Evolutionary conservation across 2,329 filamentous ascomycete genomes (phyloP).

Genomic region (Fusarium newnesense): DNA sequence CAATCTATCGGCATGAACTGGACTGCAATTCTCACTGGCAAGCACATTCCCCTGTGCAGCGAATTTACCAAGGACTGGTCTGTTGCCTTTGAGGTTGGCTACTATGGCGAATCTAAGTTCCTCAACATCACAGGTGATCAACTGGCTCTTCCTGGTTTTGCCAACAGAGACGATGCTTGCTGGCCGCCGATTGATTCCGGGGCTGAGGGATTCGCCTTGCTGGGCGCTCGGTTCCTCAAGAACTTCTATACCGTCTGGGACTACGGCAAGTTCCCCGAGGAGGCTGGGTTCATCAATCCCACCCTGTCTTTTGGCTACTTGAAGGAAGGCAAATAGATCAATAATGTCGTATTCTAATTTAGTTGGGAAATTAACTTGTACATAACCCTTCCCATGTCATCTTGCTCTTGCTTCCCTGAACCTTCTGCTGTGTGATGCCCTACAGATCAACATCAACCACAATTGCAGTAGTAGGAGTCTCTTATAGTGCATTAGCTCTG

Average conservation of each 20-base stretch:
- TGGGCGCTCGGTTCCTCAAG: constrained; percentile 45
- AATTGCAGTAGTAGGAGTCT: neutral
- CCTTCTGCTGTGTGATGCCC: fast-evolving
- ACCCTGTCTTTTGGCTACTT: constrained; percentile 39
- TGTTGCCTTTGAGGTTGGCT: constrained; percentile 44
- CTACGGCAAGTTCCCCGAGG: constrained; percentile 37
- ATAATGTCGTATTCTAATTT: fast-evolving
- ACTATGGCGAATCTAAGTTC: constrained; percentile 31
- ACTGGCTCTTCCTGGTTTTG: constrained; percentile 48
- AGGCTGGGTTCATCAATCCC: constrained; percentile 1
- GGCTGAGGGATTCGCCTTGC: constrained; percentile 41
- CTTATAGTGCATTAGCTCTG: neutral
- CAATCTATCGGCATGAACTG: constrained; percentile 50
- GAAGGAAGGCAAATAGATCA: constrained; percentile 18
- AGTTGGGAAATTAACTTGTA: neutral
- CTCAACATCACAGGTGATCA: constrained; percentile 48
- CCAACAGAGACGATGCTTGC: constrained; percentile 48
- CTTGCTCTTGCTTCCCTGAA: neutral
- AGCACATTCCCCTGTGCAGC: constrained; percentile 47
- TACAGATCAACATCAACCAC: neutral
- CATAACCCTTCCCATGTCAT: fast-evolving
- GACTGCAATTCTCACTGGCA: constrained; percentile 42
- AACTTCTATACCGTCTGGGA: constrained; percentile 51
- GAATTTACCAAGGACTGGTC: constrained; percentile 52
- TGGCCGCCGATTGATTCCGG: constrained; percentile 48